Evolutionary conservation across 2,329 filamentous ascomycete genomes (phyloP).

Genomic region (Aspergillus tanneri): DNA sequence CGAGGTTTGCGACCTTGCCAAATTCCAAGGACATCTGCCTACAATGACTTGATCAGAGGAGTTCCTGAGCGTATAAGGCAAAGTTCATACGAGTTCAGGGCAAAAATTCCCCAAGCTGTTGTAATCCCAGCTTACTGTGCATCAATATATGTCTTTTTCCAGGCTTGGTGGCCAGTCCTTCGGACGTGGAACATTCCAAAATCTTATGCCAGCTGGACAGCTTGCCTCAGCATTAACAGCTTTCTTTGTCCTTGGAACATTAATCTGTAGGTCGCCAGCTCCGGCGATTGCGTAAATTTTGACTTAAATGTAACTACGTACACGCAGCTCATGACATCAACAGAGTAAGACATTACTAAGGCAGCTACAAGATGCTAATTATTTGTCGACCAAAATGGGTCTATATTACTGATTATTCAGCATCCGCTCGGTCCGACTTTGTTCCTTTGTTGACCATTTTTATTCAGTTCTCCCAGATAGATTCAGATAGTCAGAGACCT

Average conservation of each 20-base stretch:
- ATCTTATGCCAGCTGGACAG: constrained; percentile 33
- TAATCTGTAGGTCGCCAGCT: too few species aligned
- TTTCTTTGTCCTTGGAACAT: constrained; percentile 23
- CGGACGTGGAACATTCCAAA: constrained; percentile 28
- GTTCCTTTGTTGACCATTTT: too few species aligned
- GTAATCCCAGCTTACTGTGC: constrained; percentile 23
- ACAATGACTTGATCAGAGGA: constrained; percentile 11
- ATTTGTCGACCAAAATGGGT: too few species aligned
- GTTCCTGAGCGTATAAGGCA: background rate
- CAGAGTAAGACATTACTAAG: too few species aligned
- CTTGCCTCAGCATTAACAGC: constrained; percentile 35
- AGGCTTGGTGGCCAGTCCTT: constrained; percentile 7
- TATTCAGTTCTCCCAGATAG: too few species aligned
- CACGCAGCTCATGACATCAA: too few species aligned
- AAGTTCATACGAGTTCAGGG: constrained; percentile 28
- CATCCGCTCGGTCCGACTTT: too few species aligned
- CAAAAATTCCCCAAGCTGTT: constrained; percentile 35
- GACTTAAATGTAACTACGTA: too few species aligned
- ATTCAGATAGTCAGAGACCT: too few species aligned
- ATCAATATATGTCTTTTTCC: constrained; percentile 15
- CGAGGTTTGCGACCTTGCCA: constrained; percentile 21
- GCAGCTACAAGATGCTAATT: too few species aligned
- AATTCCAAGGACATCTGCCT: constrained; percentile 33
- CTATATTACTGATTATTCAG: too few species aligned
- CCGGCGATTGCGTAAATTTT: too few species aligned